Percentiles rank a stretch among this genome's conserved stretches.
phyloP scores from a whole-genome alignment of 140 eudicot genomes.

The Ambrosia hybrid region DNA sequence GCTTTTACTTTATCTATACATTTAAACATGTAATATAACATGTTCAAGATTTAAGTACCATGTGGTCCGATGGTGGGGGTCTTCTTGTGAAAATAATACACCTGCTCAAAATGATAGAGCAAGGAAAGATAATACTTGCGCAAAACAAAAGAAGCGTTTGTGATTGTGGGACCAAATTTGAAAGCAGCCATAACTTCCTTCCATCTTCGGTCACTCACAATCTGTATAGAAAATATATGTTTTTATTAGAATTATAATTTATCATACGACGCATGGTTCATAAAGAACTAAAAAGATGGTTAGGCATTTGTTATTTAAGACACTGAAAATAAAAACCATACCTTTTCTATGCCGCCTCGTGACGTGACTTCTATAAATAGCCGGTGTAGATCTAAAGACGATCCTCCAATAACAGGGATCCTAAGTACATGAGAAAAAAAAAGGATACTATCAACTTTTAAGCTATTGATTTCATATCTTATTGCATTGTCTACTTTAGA shows the following conservation, averaged over 20 bases:
- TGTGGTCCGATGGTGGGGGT: slow-evolving; percentile 35
- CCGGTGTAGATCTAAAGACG: slow-evolving; percentile 66
- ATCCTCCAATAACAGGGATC: slow-evolving; percentile 82
- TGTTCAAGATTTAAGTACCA: slow-evolving; percentile 45
- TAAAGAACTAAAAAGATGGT: not conserved
- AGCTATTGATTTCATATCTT: not conserved
- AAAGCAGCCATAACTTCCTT: slow-evolving; percentile 66
- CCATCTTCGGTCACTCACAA: slow-evolving; percentile 83
- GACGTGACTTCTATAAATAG: slow-evolving; percentile 84
- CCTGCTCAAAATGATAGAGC: slow-evolving; percentile 97
- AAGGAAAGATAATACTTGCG: slow-evolving; percentile 69
- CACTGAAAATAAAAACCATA: slow-evolving; percentile 22
- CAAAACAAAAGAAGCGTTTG: slow-evolving; percentile 75
- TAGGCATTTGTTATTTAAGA: not conserved
- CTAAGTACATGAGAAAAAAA: slow-evolving; percentile 32
- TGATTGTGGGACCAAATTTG: slow-evolving; percentile 65
- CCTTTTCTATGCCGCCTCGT: slow-evolving; percentile 95
- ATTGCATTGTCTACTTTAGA: not conserved
- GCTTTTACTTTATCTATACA: not conserved
- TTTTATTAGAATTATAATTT: not conserved
- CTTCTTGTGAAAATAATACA: slow-evolving; percentile 69
- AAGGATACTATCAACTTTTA: not conserved
- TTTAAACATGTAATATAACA: slow-evolving; percentile 7
- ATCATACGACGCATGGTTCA: not conserved
- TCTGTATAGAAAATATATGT: slow-evolving; percentile 32